A percentile compares a stretch with the other conserved stretches of the same genome.
Evolutionary conservation across 1,139 yeast species (phyloP).

Genomic region (Candida glucosophila): DNA sequence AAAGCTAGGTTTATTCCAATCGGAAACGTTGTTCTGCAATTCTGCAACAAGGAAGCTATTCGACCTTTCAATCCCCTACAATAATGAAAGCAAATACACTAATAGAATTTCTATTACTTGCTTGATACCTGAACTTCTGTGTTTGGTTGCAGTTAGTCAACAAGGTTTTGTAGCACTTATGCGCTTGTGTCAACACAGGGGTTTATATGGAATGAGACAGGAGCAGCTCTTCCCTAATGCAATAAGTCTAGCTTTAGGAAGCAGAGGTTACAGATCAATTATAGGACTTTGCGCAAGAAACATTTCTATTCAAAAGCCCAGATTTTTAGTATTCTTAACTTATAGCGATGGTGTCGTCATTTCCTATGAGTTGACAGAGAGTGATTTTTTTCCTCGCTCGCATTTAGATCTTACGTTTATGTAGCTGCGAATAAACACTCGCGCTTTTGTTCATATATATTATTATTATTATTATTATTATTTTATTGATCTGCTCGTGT

Average conservation of each 20-base stretch:
- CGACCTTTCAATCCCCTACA: conserved; percentile 17
- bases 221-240: conserved; percentile 48
- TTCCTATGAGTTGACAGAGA: conserved; percentile 13
- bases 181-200: conserved; percentile 48
- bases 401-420: conserved; percentile 17
- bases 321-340: conserved; percentile 19
- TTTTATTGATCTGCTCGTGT: conserved; percentile 4
- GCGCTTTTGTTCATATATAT: conserved; percentile 19
- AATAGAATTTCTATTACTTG: conserved; percentile 47
- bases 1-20: conserved; percentile 39
- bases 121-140: conserved; percentile 46
- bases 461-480: too few relatives aligned
- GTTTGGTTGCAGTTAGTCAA: conserved; percentile 48
- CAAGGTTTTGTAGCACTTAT: conserved; percentile 51
- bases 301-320: conserved; percentile 10
- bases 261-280: conserved; percentile 23
- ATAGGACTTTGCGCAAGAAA: conserved; percentile 22
- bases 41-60: conserved; percentile 42
- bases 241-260: conserved; percentile 16
- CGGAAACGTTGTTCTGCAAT: conserved; percentile 42
- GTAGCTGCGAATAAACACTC: conserved; percentile 10
- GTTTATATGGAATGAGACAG: conserved; percentile 52
- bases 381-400: too few relatives aligned
- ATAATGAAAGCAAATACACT: conserved; percentile 31
- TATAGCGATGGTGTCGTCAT: conserved; percentile 27